Conservation (phyloP, 1,284 basidiomycete genomes). For the Cystobasidium slooffiae region DNA sequence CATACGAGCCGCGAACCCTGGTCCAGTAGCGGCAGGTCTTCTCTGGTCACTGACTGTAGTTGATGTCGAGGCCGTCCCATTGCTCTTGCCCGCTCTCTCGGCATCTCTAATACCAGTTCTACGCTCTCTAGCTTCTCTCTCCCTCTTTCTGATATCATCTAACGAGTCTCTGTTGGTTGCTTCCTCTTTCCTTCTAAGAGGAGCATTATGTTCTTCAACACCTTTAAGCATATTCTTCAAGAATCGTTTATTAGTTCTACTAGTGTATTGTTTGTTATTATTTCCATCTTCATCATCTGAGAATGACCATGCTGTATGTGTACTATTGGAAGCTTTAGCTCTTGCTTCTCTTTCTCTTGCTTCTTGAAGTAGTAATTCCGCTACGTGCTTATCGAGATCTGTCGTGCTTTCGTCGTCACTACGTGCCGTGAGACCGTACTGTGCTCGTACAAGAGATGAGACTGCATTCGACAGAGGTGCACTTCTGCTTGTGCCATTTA, state of each 20-base stretch:
- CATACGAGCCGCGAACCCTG: conserved; percentile 40
- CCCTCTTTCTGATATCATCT: conserved; percentile 34
- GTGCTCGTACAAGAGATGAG: conserved; percentile 78
- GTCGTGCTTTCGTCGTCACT: conserved; percentile 67
- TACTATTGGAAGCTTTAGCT: conserved; percentile 57
- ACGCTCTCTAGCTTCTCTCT: conserved; percentile 44
- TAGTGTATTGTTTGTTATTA: conserved; percentile 56
- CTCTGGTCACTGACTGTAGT: neutral
- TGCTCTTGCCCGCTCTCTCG: neutral
- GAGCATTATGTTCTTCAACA: conserved; percentile 89
- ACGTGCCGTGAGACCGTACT: conserved; percentile 71
- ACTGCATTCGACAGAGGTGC: conserved; percentile 75
- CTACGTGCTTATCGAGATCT: conserved; percentile 84
- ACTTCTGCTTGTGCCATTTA: conserved; percentile 54
- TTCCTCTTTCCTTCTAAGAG: conserved; percentile 73
- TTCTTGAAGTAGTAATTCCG: conserved; percentile 82
- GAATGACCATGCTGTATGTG: conserved; percentile 53
- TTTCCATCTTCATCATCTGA: conserved; percentile 59
- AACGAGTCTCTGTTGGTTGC: conserved; percentile 68
- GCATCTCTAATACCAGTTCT: conserved; percentile 43
- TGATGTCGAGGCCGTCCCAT: neutral
- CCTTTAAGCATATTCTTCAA: conserved; percentile 81
- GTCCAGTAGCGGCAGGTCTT: neutral
- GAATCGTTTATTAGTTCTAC: conserved; percentile 81
- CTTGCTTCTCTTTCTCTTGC: conserved; percentile 82